These are phyloP conservation scores for Mollisiaceae sp. DNA, from an alignment of 2,329 filamentous ascomycete genomes.

Conservation along the genomic window DNA sequence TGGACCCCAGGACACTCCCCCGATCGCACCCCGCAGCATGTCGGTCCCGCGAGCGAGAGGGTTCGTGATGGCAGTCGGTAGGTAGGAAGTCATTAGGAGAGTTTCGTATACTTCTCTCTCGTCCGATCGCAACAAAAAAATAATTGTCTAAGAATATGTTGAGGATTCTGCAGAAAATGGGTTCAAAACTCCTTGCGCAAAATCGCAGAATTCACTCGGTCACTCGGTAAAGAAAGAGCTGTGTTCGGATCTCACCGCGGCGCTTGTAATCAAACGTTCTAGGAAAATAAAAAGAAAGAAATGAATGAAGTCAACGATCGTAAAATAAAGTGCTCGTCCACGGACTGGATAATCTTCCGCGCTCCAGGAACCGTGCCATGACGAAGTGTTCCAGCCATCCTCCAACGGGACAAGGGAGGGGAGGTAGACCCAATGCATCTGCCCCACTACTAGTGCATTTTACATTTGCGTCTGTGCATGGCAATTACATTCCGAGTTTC, in stretches of 20 bases:
- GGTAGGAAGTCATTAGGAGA: conserved; percentile 43
- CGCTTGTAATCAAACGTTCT: not conserved
- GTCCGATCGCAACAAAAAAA: not conserved
- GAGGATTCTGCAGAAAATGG: conserved; percentile 3
- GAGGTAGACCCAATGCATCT: conserved; percentile 22
- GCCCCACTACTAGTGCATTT: conserved; percentile 37
- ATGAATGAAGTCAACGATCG: conserved; percentile 15
- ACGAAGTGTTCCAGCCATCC: conserved; percentile 31
- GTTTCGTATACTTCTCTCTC: conserved; percentile 13
- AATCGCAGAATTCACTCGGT: conserved; percentile 26
- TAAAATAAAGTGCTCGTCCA: conserved; percentile 13
- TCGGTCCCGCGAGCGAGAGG: conserved; percentile 49
- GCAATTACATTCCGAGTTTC: conserved; percentile 14
- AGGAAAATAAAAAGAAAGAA: conserved; percentile 15
- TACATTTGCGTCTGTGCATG: conserved; percentile 17
- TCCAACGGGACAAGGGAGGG: conserved; percentile 27
- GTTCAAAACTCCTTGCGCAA: conserved; percentile 23
- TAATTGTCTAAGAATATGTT: conserved; percentile 1
- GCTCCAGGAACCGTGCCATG: conserved; percentile 27
- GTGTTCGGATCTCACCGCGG: not conserved
- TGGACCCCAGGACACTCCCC: conserved; percentile 54
- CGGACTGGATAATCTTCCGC: conserved; percentile 20
- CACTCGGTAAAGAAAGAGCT: not conserved
- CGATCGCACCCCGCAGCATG: conserved; percentile 49
- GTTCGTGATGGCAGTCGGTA: conserved; percentile 47